These are phyloP conservation scores for Carex arenaria DNA, from an alignment of 202 grass and related monocot species.

Conservation along the genomic window DNA sequence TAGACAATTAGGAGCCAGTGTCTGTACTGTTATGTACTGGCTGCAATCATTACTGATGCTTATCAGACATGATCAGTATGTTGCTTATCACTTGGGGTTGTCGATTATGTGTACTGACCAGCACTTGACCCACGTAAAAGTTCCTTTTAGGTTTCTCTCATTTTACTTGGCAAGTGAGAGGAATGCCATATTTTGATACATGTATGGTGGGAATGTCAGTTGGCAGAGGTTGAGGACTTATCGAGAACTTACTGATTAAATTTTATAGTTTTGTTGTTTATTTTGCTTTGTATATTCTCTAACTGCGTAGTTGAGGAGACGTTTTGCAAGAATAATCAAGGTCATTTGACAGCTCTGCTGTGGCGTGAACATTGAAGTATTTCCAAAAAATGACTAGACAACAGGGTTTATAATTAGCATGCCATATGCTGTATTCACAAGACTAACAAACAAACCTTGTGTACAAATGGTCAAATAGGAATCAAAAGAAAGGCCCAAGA, in stretches of 20 bases:
- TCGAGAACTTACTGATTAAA: neutral
- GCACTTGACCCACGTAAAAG: neutral
- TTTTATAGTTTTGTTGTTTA: neutral
- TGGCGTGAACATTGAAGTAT: neutral
- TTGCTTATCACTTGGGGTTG: neutral
- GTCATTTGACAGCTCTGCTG: neutral
- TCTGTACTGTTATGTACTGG: neutral
- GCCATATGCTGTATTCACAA: neutral
- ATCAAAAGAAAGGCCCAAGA: neutral
- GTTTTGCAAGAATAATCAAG: neutral
- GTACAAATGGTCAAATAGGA: neutral
- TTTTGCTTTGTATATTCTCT: neutral
- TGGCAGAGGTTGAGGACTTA: neutral
- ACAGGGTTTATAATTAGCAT: neutral
- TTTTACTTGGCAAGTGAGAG: neutral
- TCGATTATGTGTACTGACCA: neutral
- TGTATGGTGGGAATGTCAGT: neutral
- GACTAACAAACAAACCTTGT: neutral
- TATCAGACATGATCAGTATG: neutral
- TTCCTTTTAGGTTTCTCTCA: neutral
- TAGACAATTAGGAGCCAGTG: neutral
- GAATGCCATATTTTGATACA: neutral
- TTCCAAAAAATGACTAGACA: neutral
- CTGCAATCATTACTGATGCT: neutral
- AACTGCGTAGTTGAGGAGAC: neutral